Conservation (phyloP, 2,329 filamentous ascomycete genomes). For the Eutypella sp. region DNA sequence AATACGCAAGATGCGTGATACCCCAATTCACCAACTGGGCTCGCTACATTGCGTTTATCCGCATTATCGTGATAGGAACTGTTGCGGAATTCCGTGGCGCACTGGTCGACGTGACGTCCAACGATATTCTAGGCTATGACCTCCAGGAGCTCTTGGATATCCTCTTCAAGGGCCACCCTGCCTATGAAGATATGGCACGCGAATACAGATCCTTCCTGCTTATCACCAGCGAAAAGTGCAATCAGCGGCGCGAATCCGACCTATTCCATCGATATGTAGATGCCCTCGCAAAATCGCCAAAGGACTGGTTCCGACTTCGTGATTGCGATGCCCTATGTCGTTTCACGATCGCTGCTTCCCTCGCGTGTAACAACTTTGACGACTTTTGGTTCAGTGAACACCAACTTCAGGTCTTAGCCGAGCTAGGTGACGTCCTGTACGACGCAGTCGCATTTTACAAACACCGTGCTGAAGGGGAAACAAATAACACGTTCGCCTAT, state of each 20-base stretch:
- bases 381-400: constrained; percentile 18
- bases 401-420: constrained; percentile 15
- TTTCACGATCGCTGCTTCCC: constrained; percentile 26
- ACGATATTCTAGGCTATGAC: constrained; percentile 14
- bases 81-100: constrained; percentile 17
- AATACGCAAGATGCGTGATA: constrained; percentile 21
- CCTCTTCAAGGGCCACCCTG: constrained; percentile 11
- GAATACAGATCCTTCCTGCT: constrained; percentile 20
- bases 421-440: constrained; percentile 25
- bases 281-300: constrained; percentile 19
- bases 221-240: constrained; percentile 15
- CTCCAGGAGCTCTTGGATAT: constrained; percentile 10
- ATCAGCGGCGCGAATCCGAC: constrained; percentile 6
- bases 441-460: constrained; percentile 29
- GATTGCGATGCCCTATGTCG: constrained; percentile 28
- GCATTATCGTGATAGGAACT: constrained; percentile 16
- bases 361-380: constrained; percentile 27
- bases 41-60: constrained; percentile 18
- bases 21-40: constrained; percentile 19
- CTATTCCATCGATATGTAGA: constrained; percentile 26
- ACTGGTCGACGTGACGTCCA: constrained; percentile 9
- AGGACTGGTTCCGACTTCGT: constrained; percentile 27
- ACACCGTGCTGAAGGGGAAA: constrained; percentile 29
- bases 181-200: constrained; percentile 10
- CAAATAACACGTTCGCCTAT: constrained; percentile 29